phyloP scores from a whole-genome alignment of 208 protist genomes.

The Spongospora subterranea region DNA sequence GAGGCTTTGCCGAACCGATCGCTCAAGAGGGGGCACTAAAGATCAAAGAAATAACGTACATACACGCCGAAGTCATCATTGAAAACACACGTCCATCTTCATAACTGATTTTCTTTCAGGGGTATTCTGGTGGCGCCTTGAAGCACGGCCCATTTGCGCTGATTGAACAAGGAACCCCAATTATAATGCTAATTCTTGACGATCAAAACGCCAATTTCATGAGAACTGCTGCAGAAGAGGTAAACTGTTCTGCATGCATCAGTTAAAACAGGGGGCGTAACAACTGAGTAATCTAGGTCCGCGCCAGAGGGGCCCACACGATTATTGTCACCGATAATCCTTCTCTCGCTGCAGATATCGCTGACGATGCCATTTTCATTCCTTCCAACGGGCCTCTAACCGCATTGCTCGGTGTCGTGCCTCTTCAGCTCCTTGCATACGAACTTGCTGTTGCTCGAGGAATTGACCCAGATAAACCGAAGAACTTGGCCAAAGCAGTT shows the following conservation, averaged over 20 bases:
- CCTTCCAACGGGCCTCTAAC: slow-evolving; percentile 52
- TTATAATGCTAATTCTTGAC: slow-evolving; percentile 63
- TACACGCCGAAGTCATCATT: slow-evolving; percentile 46
- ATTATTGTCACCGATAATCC: slow-evolving; percentile 59
- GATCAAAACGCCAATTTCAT: slow-evolving; percentile 57
- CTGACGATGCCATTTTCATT: slow-evolving; percentile 52
- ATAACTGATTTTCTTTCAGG: not conserved
- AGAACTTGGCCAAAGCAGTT: slow-evolving; percentile 64
- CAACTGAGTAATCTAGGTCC: slow-evolving; percentile 32
- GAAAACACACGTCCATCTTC: not conserved
- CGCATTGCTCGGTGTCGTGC: slow-evolving; percentile 60
- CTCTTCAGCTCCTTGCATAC: slow-evolving; percentile 65
- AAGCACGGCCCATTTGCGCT: slow-evolving; percentile 65
- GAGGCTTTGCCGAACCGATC: slow-evolving; percentile 70
- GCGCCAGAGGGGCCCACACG: slow-evolving; percentile 14
- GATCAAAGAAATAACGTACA: slow-evolving; percentile 65
- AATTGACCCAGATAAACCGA: slow-evolving; percentile 64
- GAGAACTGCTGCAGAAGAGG: slow-evolving; percentile 20
- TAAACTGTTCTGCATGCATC: not conserved
- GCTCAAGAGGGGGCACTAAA: slow-evolving; percentile 65
- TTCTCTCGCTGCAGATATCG: slow-evolving; percentile 12
- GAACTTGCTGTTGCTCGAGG: slow-evolving; percentile 58
- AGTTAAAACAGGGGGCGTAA: not conserved
- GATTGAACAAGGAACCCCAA: slow-evolving; percentile 59
- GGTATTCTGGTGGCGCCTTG: slow-evolving; percentile 57